These are phyloP conservation scores for Mycena galopus DNA, from an alignment of 768 basidiomycete genomes.

Conservation along the genomic window DNA sequence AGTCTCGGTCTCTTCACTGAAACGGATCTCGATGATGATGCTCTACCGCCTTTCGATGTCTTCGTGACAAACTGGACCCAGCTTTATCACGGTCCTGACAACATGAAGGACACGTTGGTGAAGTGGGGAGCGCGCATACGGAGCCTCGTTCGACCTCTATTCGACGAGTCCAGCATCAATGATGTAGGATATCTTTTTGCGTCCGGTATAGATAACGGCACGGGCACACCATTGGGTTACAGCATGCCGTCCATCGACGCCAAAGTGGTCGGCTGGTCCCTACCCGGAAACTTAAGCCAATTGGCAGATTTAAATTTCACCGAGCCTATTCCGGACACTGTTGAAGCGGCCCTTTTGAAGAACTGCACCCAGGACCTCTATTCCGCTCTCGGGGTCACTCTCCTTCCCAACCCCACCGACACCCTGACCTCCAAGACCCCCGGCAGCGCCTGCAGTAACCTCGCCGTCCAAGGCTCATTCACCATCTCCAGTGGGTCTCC, in stretches of 20 bases:
- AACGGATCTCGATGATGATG: neutral
- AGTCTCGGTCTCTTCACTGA: neutral
- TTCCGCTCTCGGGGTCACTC: neutral
- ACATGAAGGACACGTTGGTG: neutral
- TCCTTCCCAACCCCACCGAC: neutral
- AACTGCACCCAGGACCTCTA: neutral
- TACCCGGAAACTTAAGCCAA: neutral
- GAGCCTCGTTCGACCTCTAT: neutral
- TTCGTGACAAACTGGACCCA: neutral
- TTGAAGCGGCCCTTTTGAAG: neutral
- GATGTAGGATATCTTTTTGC: neutral
- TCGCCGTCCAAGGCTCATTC: neutral
- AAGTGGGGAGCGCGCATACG: neutral
- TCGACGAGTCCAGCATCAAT: neutral
- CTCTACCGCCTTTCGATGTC: neutral
- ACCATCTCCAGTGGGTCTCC: neutral
- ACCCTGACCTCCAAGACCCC: neutral
- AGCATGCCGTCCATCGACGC: neutral
- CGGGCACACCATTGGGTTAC: neutral
- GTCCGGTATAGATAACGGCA: neutral
- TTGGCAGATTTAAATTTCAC: neutral
- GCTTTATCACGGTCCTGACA: neutral
- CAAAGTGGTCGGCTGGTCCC: neutral
- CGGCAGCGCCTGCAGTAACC: neutral
- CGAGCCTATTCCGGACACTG: neutral